phyloP scores from a whole-genome alignment of 2,329 filamentous ascomycete species.

The Sarocladiaceae sp. region DNA sequence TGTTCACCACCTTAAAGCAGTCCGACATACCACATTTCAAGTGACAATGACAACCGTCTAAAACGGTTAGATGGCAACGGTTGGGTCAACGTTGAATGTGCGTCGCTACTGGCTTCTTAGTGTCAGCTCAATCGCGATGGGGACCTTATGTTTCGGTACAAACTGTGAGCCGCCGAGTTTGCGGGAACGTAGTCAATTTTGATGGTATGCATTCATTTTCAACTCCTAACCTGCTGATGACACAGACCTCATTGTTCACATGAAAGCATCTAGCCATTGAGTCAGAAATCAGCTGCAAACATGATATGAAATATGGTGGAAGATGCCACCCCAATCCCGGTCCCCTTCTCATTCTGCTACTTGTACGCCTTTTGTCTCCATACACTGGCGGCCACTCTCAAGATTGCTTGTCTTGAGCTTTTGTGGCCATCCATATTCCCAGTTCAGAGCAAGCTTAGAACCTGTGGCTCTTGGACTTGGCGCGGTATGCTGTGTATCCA shows the following conservation, averaged over 20 bases:
- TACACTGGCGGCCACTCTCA: not conserved
- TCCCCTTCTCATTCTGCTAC: not conserved
- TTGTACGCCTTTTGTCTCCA: not conserved
- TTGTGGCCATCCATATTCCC: not conserved
- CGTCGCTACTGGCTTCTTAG: too few species aligned
- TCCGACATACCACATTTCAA: too few species aligned
- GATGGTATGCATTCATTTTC: not conserved
- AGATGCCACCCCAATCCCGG: not conserved
- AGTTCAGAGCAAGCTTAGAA: slow-evolving; percentile 45
- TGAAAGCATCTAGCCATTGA: not conserved
- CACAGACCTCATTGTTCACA: not conserved
- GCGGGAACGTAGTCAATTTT: too few species aligned
- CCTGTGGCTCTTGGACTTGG: slow-evolving; percentile 56
- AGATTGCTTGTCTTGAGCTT: not conserved
- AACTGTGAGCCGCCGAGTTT: too few species aligned
- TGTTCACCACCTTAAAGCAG: too few species aligned
- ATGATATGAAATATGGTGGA: not conserved
- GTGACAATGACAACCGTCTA: too few species aligned
- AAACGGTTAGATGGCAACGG: too few species aligned
- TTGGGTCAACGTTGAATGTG: too few species aligned
- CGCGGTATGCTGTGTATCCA: slow-evolving; percentile 78
- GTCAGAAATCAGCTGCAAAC: not conserved
- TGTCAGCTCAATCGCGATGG: too few species aligned
- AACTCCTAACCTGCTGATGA: not conserved
- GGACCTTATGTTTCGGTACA: too few species aligned